Evolutionary conservation across 176 grass and related monocot genomes (phyloP), one percentile per base, ranked within the genome.

Genomic region (Aegilops umbellulata): DNA sequence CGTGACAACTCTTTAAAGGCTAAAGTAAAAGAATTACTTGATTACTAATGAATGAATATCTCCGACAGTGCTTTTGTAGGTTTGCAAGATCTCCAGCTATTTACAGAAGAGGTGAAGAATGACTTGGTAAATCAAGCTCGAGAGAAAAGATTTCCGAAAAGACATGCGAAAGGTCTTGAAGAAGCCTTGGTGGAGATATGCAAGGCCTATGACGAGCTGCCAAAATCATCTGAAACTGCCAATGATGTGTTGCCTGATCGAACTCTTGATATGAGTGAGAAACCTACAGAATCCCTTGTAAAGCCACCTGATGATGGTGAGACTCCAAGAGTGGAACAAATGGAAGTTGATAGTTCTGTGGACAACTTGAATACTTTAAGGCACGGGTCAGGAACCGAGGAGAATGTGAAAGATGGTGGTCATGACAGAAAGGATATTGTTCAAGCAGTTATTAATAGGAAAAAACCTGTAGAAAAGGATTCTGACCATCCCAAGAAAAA

Each of bases 131-230:
- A 82, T 82, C 90, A 90, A 76, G 87, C 91, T 74, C 82, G 87
- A 57, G 86, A 78, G 76, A 96, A 99, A 79, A 72, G 92, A 47
- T 86, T 65, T 61, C 90, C 87, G 10, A 92, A 74, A 88, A 99
- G 89, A 81, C 83, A 88, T 80, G 46, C 82, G 5, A 86, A 92
- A 73, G 14, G 71, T 81, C 94, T 94, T 88, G 85, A 78, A 80
- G 86, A 84, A 60, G 97, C 97, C 71, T 92, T 99, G 49, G 87
- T 88, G 67, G 88, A 96, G 87, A 99, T 99, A 70, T 99, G 97
- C 72, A 91, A 91, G 80, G 94, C 79, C 34, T 94, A 93, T 85
- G 85, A 94, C 74, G 88, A 91, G 60, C 71, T 92, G 77, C 86
- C 63, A 41, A 88, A 91, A 77, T 84, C 89, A 77, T 88, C 86